Base-by-base conservation (phyloP, 768 basidiomycete genomes). In the Lactarius vividus region DNA sequence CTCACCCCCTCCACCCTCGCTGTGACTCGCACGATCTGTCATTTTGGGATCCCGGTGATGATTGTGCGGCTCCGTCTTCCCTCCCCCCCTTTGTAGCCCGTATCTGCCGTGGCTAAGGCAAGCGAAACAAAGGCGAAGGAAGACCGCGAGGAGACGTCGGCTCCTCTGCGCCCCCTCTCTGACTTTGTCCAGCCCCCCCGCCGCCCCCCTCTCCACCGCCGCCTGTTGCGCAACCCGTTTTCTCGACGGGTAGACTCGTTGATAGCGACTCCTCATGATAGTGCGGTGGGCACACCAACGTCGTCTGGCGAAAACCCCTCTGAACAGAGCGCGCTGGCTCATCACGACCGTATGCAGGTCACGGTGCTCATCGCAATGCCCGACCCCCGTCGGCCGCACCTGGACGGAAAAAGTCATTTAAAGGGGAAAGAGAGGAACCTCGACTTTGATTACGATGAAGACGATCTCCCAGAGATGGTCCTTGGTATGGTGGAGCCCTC, bases 331-430 rank as follows among this genome's bases (percentile, higher is more conserved):
- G 10, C 42, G 26, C 31, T 26, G 5, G 3, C 59, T 44, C n/a
- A 57, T 1, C 53, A 59, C 5, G 53, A 62, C 16, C 67, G 11
- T 4, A 26, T 85, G 26, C 83, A 85, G 70, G 78, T 88, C 13
- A 80, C 84, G 20, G 83, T 87, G 3, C 75, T 88, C 64, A 78
- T 88, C 54, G 79, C 81, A 20, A 87, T 87, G 86, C 86, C 86
- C 2, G 75, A 79, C 20, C 76, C 75, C 20, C 74, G 70, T 20
- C 72, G 69, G 33, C 64, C 71, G 31, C 68, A 65, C 57, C 29
- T 42, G 35, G 57, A 62, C 40, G 37, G 46, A 23, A 35, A 11
- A 20, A 44, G 54, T 59, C 35, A n/a, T 16, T 57, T 54, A 29
- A 73, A 75, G 69, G 73, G 71, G 28, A 73, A 73, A 65, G 71